Base-by-base conservation (phyloP, 495 filamentous ascomycete genomes). In the Mytilinidion resinicola region DNA sequence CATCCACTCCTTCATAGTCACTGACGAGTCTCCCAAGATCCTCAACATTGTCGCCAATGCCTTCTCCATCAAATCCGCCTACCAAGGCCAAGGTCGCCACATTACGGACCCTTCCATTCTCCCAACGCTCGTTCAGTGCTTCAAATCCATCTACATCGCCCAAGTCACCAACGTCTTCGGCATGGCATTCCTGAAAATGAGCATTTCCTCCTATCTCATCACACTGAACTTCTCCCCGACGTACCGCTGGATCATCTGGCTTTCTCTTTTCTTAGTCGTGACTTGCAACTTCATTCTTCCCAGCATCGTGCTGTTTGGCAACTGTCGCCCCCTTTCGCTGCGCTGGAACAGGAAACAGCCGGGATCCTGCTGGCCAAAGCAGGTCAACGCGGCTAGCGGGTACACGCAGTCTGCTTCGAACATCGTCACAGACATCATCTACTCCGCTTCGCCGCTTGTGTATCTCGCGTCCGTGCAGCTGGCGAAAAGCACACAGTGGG, bases 401-500 rank as follows among this genome's bases (percentile, higher is more conserved):
- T 56, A 56, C 30, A 30, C 48, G 38, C 35, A 38, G 8, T 15
- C 39, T 19, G 55, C 9, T 39, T 37, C 55, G 19, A 57, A 57
- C 33, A 57, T 57, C 7, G 9, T 35, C n/a, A 57, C 55, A 1
- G 55, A 57, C 43, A 14, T 57, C 14, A 38, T 57, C 33, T 57
- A 39, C 36, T 41, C 55, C 12, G 37, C 55, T 7, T 44, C 55
- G 1, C 55, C 55, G 6, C 33, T 57, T 17, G 46, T 57, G 6
- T 57, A 57, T n/a, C 41, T 57, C 21, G 6, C 20, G n/a, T 38
- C 43, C 10, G 55, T 57, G n/a, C 43, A 57, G 36, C 55, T 57
- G 9, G 14, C 44, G 6, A 57, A 35, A 19, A 44, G 55, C 14
- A 57, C 55, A 17, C 37, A 50, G 51, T 50, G 43, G 55, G 55